Base-by-base conservation (phyloP, 768 basidiomycete species). In the Serendipita sp. region DNA sequence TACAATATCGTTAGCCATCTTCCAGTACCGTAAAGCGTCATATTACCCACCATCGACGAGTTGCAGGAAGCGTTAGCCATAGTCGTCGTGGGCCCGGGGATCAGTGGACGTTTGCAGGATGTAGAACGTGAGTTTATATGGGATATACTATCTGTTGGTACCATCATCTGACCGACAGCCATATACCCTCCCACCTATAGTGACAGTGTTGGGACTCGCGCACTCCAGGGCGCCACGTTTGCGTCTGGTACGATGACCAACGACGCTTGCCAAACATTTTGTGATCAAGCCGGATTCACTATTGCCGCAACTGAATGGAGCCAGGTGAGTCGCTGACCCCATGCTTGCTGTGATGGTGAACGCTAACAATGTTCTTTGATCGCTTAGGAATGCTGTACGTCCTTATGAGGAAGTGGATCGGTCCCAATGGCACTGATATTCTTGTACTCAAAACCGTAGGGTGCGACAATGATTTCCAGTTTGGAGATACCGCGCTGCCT, bases 281-380 rank as follows among this genome's bases (percentile, higher is more conserved):
- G 55, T 34, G 27, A 60, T n/a, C 16, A 29, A n/a, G 23, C 16
- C 31, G 55, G 55, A 8, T 60, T 5, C 33, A n/a, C 55, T 4
- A 60, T 60, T 36, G 55, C 55, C 10, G 55, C 5, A 5, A 60
- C 55, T 3, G 55, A 60, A 60, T 60, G 55, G 55, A 60, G 55
- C 55, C 16, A 60, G 48, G 48, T 50, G 29, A 18, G 48, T n/a
- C 13, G 13, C 16, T 50, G 48, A 31, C 48, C 8, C 5, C 48
- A 8, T 8, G 16, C n/a, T 31, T 50, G 37, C 13, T 40, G 37
- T 5, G n/a, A 16, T 8, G 48, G n/a, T 8, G 48, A 18, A 18
- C 6, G 48, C 48, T 50, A 16, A 50, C 48, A 6, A 8, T 50
- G 48, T 16, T 13, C 6, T 50, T 50, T 50, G 8, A 6, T 50